A percentile compares a stretch with the other conserved stretches of the same genome.
phyloP scores from a whole-genome alignment of 441 rosid genomes.

The Euphorbia celastroides region DNA sequence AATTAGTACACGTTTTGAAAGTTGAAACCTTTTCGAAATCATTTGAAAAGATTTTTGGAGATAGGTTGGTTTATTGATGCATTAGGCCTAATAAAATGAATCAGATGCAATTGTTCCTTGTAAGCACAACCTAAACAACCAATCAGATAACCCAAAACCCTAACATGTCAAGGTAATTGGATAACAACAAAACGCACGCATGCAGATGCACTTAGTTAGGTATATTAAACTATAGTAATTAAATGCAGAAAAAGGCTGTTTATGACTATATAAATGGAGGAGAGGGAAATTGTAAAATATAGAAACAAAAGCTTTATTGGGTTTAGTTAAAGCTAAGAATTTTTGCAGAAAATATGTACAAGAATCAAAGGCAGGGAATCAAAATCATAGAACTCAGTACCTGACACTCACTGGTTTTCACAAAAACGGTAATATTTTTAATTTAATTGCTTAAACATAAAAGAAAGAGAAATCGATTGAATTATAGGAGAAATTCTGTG shows the following conservation, averaged over 20 bases:
- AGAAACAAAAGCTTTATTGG: slow-evolving; percentile 43
- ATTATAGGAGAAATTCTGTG: not conserved
- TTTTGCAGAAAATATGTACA: slow-evolving; percentile 26
- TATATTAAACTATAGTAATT: not conserved
- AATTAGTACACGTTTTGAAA: too few species aligned
- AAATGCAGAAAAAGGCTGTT: slow-evolving; percentile 41
- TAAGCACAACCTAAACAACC: not conserved
- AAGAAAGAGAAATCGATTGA: not conserved
- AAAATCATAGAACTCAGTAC: slow-evolving; percentile 36
- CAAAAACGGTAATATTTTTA: too few species aligned
- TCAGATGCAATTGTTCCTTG: slow-evolving; percentile 12
- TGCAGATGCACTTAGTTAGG: not conserved
- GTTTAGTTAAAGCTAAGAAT: slow-evolving; percentile 40
- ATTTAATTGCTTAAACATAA: not conserved
- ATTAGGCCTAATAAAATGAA: too few species aligned
- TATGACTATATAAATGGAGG: slow-evolving; percentile 38
- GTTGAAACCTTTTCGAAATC: too few species aligned
- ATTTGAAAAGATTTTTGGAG: too few species aligned
- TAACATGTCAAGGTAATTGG: slow-evolving; percentile 6
- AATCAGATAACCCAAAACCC: not conserved
- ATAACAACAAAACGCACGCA: not conserved
- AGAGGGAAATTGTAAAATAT: slow-evolving; percentile 18
- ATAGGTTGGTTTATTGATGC: too few species aligned
- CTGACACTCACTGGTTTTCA: slow-evolving; percentile 14
- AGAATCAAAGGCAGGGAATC: slow-evolving; percentile 19